These are phyloP conservation scores for Botryococcus braunii DNA, from an alignment of 163 green algal species.

Conservation along the genomic window DNA sequence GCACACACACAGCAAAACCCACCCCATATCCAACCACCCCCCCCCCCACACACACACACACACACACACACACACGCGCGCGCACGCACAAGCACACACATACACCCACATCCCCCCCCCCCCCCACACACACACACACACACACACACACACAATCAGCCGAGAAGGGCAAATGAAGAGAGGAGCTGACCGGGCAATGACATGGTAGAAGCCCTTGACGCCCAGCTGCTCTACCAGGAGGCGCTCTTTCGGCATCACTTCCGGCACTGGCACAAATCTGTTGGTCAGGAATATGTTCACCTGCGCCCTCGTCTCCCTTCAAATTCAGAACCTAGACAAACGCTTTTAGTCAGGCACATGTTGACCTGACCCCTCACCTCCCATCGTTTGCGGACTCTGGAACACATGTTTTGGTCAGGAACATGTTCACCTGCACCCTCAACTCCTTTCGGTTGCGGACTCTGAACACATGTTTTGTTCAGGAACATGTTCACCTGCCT, in stretches of 20 bases:
- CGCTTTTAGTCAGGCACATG: too few relatives aligned
- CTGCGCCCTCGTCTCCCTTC: too few relatives aligned
- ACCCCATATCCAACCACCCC: neutral
- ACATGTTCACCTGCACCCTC: conserved; percentile 30
- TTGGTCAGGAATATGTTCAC: conserved; percentile 36
- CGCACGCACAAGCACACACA: neutral
- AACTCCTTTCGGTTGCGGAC: too few relatives aligned
- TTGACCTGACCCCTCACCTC: too few relatives aligned
- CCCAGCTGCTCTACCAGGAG: conserved; percentile 32
- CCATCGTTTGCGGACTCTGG: conserved; percentile 22
- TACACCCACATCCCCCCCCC: neutral
- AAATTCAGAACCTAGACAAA: too few relatives aligned
- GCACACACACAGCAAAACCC: neutral
- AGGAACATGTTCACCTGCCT: too few relatives aligned
- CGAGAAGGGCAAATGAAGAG: neutral
- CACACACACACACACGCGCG: neutral
- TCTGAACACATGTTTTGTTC: too few relatives aligned
- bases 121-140: neutral
- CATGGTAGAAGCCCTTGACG: conserved; percentile 27
- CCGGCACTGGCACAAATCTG: conserved; percentile 24
- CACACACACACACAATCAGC: neutral
- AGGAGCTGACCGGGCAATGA: conserved; percentile 14
- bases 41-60: neutral
- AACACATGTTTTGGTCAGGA: conserved; percentile 31
- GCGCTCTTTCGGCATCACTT: conserved; percentile 23